Evolutionary conservation across 768 basidiomycete species (phyloP), one percentile per base, ranked within the genome.

Genomic region (Mycena vulgaris): DNA sequence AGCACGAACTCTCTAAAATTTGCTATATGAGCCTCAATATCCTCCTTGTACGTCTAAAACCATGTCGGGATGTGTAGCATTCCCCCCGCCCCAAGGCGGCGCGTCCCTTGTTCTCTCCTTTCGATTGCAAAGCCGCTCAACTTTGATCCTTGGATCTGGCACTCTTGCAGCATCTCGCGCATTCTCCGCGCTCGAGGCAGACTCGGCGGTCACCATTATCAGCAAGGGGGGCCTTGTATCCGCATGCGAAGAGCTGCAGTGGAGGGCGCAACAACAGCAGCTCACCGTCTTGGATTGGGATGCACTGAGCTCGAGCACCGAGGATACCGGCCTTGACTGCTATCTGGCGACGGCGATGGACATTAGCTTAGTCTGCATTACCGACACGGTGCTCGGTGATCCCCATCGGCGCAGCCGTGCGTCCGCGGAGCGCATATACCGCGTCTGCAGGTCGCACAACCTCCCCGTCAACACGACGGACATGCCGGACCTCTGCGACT

Each of bases 381-480:
- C 96, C 0, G 95, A 97, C 75, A 97, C 95, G 0, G 76, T 93
- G 10, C 81, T 88, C 23, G 75, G 82, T 33, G 31, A 67, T n/a
- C 52, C 76, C 0, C 75, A 79, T 27, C 84, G 83, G 51, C 88
- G 91, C 14, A 83, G 78, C 11, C 81, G 80, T 37, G 76, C 76
- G 2, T 93, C 93, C 2, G 93, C 94, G 1, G 80, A 82, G 49
- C 80, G 83, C 8, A 85, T 98, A 40, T 87, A 90, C 62, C 74
- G 78, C 19, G 76, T 90, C 3, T 93, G 93, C 74, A 83, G 79
- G 37, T 69, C 81, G 1, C 86, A 87, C 30, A 87, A 89, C 62
- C 90, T 97, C 65, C 92, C 90, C 2, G 85, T 96, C 73, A 98
- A 97, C 76, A 88, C 93, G n/a, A 90, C 96, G 1, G 97, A 98